Evolutionary conservation across 306 rosid species (phyloP).

Genomic region (Macrotyloma uniflorum): DNA sequence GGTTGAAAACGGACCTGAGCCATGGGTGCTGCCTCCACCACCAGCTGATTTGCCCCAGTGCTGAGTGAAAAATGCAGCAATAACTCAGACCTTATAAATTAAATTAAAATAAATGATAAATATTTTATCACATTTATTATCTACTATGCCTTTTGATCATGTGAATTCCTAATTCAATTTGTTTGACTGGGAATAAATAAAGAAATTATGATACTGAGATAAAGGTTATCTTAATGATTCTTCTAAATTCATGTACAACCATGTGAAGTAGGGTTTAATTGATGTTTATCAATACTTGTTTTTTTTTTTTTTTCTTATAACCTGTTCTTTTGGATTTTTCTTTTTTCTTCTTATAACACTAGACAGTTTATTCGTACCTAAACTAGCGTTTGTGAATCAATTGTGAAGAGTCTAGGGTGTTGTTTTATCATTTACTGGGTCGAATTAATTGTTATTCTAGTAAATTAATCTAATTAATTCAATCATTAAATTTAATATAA

Average conservation of each 20-base stretch:
- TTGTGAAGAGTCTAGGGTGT: too few species aligned
- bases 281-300: background rate
- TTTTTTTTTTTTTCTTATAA: too few species aligned
- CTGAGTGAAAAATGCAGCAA: background rate
- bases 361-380: too few species aligned
- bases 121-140: background rate
- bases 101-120: background rate
- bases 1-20: conserved; percentile 24
- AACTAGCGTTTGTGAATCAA: too few species aligned
- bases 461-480: too few species aligned
- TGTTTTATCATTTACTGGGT: too few species aligned
- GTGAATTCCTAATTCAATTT: conserved; percentile 13
- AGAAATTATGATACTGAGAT: background rate
- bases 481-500: too few species aligned
- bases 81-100: conserved; percentile 6
- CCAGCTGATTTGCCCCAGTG: conserved; percentile 62
- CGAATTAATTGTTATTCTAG: too few species aligned
- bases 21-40: conserved; percentile 53
- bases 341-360: too few species aligned
- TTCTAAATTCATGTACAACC: background rate
- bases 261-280: background rate
- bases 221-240: background rate
- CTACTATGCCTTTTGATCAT: background rate
- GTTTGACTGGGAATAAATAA: conserved; percentile 5
- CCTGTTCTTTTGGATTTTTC: too few species aligned